Percentiles rank a stretch among this genome's conserved stretches.
phyloP scores from a whole-genome alignment of 1,284 basidiomycete species.

The Tetrapyrgos nigripes region DNA sequence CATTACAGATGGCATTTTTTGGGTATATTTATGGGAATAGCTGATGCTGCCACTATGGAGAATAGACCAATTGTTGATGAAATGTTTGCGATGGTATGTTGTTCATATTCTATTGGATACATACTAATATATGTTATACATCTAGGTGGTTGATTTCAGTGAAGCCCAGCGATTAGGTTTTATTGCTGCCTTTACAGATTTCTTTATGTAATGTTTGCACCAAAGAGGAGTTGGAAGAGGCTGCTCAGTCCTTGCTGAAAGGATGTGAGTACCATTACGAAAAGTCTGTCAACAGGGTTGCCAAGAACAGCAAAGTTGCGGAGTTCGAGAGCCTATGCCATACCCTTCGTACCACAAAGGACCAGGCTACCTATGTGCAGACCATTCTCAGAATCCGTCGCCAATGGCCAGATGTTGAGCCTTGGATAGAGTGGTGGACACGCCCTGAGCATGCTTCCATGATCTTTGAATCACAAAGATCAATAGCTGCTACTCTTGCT shows the following conservation, averaged over 20 bases:
- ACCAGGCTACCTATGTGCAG: conserved; percentile 10
- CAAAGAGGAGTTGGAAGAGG: conserved; percentile 21
- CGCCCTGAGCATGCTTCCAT: conserved; percentile 28
- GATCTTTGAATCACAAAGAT: conserved; percentile 30
- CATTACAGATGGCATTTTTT: no score
- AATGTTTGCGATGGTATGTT: no score
- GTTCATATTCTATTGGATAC: no score
- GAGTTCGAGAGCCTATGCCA: conserved; percentile 19
- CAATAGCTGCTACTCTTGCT: conserved; percentile 24
- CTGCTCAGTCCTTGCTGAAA: conserved; percentile 24
- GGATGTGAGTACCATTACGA: conserved; percentile 37
- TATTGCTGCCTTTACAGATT: conserved; percentile 29
- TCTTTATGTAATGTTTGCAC: conserved; percentile 21
- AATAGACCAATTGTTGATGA: no score
- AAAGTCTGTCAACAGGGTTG: conserved; percentile 27
- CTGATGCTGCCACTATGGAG: no score
- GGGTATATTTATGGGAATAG: no score
- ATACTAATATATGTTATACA: conserved; percentile 11
- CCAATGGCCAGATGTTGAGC: conserved; percentile 23
- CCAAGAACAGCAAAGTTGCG: conserved; percentile 18
- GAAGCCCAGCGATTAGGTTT: conserved; percentile 35
- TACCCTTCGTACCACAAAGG: conserved; percentile 13
- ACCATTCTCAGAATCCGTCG: conserved; percentile 13
- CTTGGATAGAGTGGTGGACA: conserved; percentile 39
- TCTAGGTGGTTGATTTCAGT: no score